These are phyloP conservation scores for Naganishia vishniacii DNA, from an alignment of 768 basidiomycete genomes.

Conservation along the genomic window DNA sequence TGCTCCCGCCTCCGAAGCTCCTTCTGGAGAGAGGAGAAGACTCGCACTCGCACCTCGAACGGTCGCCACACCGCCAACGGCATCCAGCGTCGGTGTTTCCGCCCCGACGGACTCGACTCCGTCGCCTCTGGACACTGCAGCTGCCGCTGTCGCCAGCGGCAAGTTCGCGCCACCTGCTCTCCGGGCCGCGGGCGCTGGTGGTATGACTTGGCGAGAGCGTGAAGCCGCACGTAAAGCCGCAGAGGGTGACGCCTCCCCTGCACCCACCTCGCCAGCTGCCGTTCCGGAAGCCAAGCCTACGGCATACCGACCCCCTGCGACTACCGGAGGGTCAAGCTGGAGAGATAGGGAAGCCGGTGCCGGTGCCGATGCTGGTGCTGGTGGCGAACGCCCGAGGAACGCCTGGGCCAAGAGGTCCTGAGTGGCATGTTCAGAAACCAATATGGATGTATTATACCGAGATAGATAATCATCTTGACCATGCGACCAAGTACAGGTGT, in stretches of 20 bases:
- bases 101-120: constrained; percentile 23
- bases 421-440: neutral
- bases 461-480: constrained; percentile 4
- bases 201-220: constrained; percentile 62
- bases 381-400: constrained; percentile 11
- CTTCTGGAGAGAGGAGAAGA: constrained; percentile 32
- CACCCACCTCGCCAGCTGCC: constrained; percentile 17
- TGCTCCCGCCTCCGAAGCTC: constrained; percentile 36
- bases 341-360: constrained; percentile 13
- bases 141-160: constrained; percentile 28
- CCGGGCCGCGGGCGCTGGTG: constrained; percentile 25
- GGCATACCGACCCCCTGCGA: neutral
- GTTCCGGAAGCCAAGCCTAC: neutral
- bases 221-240: constrained; percentile 48
- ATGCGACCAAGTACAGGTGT: constrained; percentile 11
- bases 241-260: constrained; percentile 15
- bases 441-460: neutral
- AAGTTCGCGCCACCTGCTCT: constrained; percentile 24
- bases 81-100: constrained; percentile 33
- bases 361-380: constrained; percentile 2
- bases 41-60: constrained; percentile 3
- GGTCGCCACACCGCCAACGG: constrained; percentile 38
- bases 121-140: constrained; percentile 16
- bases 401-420: constrained; percentile 16
- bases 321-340: constrained; percentile 10